Conservation (phyloP, 306 rosid genomes). For the Hippophae rhamnoides region DNA sequence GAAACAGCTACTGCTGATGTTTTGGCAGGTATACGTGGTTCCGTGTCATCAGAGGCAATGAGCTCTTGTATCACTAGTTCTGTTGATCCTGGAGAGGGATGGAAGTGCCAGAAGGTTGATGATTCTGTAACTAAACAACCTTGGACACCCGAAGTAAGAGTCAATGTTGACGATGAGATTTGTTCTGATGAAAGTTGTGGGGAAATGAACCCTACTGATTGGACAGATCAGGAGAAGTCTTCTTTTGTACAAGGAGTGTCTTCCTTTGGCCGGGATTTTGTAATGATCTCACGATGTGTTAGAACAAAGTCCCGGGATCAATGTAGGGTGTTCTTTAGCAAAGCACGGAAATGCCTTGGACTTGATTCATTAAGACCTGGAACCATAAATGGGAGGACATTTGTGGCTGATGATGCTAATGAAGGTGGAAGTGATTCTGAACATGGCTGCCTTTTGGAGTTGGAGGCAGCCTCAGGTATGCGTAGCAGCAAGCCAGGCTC, state of each 20-base stretch:
- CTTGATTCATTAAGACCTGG: constrained; percentile 47
- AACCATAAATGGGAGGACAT: constrained; percentile 39
- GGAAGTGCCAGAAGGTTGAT: constrained; percentile 34
- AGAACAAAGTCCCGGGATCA: constrained; percentile 68
- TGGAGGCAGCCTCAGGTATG: constrained; percentile 45
- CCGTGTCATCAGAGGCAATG: constrained; percentile 77
- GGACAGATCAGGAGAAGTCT: constrained; percentile 88
- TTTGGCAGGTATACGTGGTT: constrained; percentile 80
- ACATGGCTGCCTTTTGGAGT: constrained; percentile 38
- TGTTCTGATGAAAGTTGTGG: constrained; percentile 94
- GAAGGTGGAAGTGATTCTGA: constrained; percentile 72
- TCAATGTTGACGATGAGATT: constrained; percentile 54
- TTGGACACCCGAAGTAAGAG: constrained; percentile 30
- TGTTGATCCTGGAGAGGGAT: constrained; percentile 46
- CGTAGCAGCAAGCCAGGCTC: constrained; percentile 45
- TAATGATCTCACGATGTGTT: constrained; percentile 51
- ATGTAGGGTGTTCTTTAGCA: constrained; percentile 89
- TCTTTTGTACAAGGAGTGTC: constrained; percentile 75
- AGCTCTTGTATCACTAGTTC: constrained; percentile 76
- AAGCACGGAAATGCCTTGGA: constrained; percentile 83
- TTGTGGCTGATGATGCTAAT: constrained; percentile 45
- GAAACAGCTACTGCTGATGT: constrained; percentile 90
- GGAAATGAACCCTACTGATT: constrained; percentile 66
- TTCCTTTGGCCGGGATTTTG: constrained; percentile 71
- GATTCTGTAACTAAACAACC: constrained; percentile 30